Base-by-base conservation (phyloP, 2,329 filamentous ascomycete genomes). In the Fusarium sp. region DNA sequence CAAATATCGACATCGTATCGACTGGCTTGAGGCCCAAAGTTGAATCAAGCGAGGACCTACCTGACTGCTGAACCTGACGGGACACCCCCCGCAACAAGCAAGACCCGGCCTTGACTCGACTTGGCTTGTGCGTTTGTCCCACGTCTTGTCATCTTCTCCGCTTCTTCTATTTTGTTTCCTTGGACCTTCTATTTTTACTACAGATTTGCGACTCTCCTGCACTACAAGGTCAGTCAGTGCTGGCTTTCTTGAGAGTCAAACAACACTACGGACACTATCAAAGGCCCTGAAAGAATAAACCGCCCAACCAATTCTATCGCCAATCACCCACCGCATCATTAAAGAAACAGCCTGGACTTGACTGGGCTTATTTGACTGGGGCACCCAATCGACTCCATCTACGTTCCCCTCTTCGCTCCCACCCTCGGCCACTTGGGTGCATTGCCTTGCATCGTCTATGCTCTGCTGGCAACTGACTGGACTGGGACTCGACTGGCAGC, bases 361-460 rank as follows among this genome's bases (percentile, higher is more conserved):
- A 41, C 62, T 65, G 45, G 61, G 55, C 30, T 60, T 32, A 28
- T 55, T 55, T 42, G 61, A 64, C 70, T 62, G 68, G 71, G 56
- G 72, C 63, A 64, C 69, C 75, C 66, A 66, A 69, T 68, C 68
- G 72, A 73, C 67, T 65, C 68, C 68, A 70, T 70, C 61, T 66
- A 54, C 69, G 58, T 67, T 68, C 64, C 63, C 68, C 68, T 67
- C 64, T 68, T 68, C 57, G 57, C 68, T 68, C 70, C 70, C 74
- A 68, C 68, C 67, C 68, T 76, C 73, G 60, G 52, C 74, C 74
- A 76, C 75, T 77, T 79, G 75, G 76, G 76, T 73, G 78, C 78
- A 78, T 78, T 79, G 76, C 77, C 77, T 78, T 79, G 78, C 78
- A 78, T 79, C 69, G 55, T 36, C 41, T 50, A 41, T 61, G 38